phyloP scores from a whole-genome alignment of 1,284 basidiomycete species.

The Malassezia arunalokei region DNA sequence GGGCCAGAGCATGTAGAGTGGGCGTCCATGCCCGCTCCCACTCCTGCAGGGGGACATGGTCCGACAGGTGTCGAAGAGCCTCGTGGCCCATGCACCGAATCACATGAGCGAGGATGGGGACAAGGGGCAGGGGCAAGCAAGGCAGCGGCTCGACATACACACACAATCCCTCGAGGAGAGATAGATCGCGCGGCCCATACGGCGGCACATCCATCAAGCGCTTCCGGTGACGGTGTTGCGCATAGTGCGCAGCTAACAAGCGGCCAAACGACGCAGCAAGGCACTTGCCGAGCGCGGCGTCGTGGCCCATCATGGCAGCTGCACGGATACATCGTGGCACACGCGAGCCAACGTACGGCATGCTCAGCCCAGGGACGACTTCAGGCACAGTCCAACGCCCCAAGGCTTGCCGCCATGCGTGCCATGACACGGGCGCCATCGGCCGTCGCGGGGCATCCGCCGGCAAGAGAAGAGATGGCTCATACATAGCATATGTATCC shows the following conservation, averaged over 20 bases:
- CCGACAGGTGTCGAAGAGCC: not conserved
- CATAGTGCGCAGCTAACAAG: slow-evolving; percentile 4
- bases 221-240: not conserved
- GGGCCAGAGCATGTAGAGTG: not conserved
- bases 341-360: not conserved
- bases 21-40: slow-evolving; percentile 13
- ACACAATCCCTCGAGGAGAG: slow-evolving; percentile 2
- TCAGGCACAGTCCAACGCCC: slow-evolving; percentile 3
- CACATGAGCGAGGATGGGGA: slow-evolving; percentile 13
- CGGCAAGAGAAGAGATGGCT: slow-evolving; percentile 7
- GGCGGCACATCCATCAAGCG: not conserved
- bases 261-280: slow-evolving; percentile 11
- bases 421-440: not conserved
- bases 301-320: not conserved
- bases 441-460: not conserved
- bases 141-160: not conserved
- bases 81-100: slow-evolving; percentile 11
- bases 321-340: slow-evolving; percentile 5
- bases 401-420: slow-evolving; percentile 2
- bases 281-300: slow-evolving; percentile 1
- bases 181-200: slow-evolving; percentile 7
- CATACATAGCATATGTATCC: slow-evolving; percentile 9
- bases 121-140: not conserved
- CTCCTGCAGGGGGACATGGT: not conserved
- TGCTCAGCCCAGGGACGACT: slow-evolving; percentile 8